phyloP scores from a whole-genome alignment of 495 filamentous ascomycete species.

The Cercophora scortea region DNA sequence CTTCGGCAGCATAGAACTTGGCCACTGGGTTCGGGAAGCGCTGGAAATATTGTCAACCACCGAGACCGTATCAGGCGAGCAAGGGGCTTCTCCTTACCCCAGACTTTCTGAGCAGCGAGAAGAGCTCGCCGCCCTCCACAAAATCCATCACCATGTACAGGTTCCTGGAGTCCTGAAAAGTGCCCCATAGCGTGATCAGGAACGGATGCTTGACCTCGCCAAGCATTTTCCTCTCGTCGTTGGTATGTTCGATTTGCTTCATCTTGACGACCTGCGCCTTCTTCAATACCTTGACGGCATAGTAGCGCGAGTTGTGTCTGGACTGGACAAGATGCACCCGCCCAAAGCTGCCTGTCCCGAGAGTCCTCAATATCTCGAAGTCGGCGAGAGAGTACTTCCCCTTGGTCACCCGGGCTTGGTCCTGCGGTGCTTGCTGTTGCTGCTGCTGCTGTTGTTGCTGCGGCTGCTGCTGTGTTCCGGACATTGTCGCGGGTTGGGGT shows the following conservation, averaged over 20 bases:
- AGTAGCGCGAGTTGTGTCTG: slow-evolving; percentile 93
- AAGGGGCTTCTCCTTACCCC: slow-evolving; percentile 59
- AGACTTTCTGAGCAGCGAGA: slow-evolving; percentile 89
- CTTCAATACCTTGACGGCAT: slow-evolving; percentile 96
- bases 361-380: slow-evolving; percentile 78
- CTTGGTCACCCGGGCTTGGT: slow-evolving; percentile 65
- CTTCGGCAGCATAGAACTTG: slow-evolving; percentile 98
- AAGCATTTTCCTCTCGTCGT: slow-evolving; percentile 93
- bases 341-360: slow-evolving; percentile 95
- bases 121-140: slow-evolving; percentile 97
- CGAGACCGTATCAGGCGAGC: not conserved
- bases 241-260: slow-evolving; percentile 99
- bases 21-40: slow-evolving; percentile 98
- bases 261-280: slow-evolving; percentile 98
- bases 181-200: slow-evolving; percentile 95
- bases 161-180: slow-evolving; percentile 91
- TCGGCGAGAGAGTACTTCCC: slow-evolving; percentile 94
- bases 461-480: slow-evolving; percentile 7
- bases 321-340: slow-evolving; percentile 94
- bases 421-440: slow-evolving; percentile 6
- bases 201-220: slow-evolving; percentile 95
- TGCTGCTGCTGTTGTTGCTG: slow-evolving; percentile 10
- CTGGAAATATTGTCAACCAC: slow-evolving; percentile 37
- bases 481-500: slow-evolving; percentile 16
- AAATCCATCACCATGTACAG: slow-evolving; percentile 99